Conservation (phyloP, 2,329 filamentous ascomycete species). For the Harringtonia lauricola region DNA sequence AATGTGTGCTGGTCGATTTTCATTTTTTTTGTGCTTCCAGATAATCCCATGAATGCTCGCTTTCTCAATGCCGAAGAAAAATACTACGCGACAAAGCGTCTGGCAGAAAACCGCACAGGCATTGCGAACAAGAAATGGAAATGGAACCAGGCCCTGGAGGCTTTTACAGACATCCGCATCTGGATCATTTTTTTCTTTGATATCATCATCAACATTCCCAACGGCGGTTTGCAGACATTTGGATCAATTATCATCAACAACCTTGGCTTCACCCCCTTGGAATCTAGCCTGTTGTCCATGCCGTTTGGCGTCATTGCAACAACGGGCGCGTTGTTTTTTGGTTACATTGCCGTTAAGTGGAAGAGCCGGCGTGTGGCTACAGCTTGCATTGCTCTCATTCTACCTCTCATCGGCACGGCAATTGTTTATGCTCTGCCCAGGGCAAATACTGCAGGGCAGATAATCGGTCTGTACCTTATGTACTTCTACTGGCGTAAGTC, state of each 20-base stretch:
- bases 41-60: conserved; percentile 42
- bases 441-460: conserved; percentile 22
- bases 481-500: conserved; percentile 25
- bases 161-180: conserved; percentile 45
- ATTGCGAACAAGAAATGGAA: conserved; percentile 46
- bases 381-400: conserved; percentile 23
- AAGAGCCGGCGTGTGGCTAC: conserved; percentile 33
- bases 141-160: conserved; percentile 42
- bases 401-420: conserved; percentile 21
- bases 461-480: conserved; percentile 27
- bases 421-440: conserved; percentile 11
- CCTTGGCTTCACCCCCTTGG: conserved; percentile 35
- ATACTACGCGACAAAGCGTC: conserved; percentile 41
- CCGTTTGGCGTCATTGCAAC: conserved; percentile 38
- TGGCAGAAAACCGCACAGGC: conserved; percentile 46
- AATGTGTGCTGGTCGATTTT: conserved; percentile 49
- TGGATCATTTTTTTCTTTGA: conserved; percentile 46
- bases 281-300: conserved; percentile 25
- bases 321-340: conserved; percentile 45
- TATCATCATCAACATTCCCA: conserved; percentile 39
- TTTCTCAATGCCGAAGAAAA: conserved; percentile 39
- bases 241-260: conserved; percentile 46
- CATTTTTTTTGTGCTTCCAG: conserved; percentile 44
- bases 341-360: conserved; percentile 29
- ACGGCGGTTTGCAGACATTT: conserved; percentile 50